Evolutionary conservation across 78 protist genomes (phyloP), one percentile per base, ranked within the genome.

Genomic region (Isochrysis galbana): DNA sequence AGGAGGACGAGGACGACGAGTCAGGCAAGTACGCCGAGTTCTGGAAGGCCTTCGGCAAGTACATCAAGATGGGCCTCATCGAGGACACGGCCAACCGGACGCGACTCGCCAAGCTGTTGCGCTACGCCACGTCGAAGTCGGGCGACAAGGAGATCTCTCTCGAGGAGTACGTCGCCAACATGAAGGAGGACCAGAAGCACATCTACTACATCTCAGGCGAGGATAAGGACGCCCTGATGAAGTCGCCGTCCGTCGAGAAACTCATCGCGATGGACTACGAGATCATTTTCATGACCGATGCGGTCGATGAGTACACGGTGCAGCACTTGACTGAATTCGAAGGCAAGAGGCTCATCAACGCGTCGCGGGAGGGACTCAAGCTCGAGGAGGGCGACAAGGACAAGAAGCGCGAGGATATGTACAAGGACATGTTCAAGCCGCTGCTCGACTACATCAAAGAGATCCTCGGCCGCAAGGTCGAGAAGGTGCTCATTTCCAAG

Each of bases 221-320:
- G 91, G 34, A n/a, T 87, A n/a, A 42, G 38, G 83, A 84, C 34
- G 26, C 89, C 34, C 78, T 82, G 25, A 3, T 34, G 36, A 45
- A 70, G 39, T 93, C 95, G 21, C 96, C 95, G 22, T 90, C 90
- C 41, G 74, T 96, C 29, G 99, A 98, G 97, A 91, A 94, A 87
- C 97, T 98, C 48, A 21, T 70, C 72, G 89, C 93, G 90, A 93
- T 92, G 82, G 98, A 97, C 47, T 91, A 95, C 88, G 99, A 99
- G 93, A 99, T 99, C 44, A 44, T 99, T 67, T 98, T 91, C 98
- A 38, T 98, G 96, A 89, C 89, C 42, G 99, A 99, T 77, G 95
- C 99, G 46, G 89, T 99, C 88, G 99, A 99, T 94, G 99, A 99
- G 95, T 98, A 98, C 93, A 91, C 95, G 61, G 95, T 98, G 44